A percentile compares a stretch with the other conserved stretches of the same genome.
phyloP scores from a whole-genome alignment of 805 yeast species.

The Zygotorulaspora sp. region DNA sequence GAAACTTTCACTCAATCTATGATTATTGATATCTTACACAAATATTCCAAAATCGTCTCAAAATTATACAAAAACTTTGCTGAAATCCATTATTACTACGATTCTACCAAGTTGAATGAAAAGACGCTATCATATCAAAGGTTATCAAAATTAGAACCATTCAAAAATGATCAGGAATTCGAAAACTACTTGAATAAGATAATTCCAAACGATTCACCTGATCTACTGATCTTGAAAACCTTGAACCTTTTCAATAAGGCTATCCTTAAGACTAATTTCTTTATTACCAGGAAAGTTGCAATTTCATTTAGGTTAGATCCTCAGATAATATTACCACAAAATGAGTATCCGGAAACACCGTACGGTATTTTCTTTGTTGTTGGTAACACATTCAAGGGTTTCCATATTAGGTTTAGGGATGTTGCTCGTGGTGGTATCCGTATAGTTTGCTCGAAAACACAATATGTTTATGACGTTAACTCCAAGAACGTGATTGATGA shows the following conservation, averaged over 20 bases:
- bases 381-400: constrained; percentile 95
- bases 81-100: constrained; percentile 75
- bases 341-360: constrained; percentile 90
- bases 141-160: constrained; percentile 69
- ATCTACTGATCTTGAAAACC: constrained; percentile 73
- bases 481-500: constrained; percentile 90
- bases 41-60: constrained; percentile 66
- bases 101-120: constrained; percentile 43
- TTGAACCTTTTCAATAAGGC: constrained; percentile 80
- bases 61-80: constrained; percentile 89
- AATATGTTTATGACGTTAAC: constrained; percentile 80
- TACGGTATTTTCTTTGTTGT: constrained; percentile 93
- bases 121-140: constrained; percentile 85
- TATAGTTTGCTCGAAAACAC: constrained; percentile 80
- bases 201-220: constrained; percentile 73
- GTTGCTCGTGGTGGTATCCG: constrained; percentile 98
- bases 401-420: constrained; percentile 94
- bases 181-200: constrained; percentile 59
- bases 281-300: constrained; percentile 90
- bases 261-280: constrained; percentile 89
- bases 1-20: constrained; percentile 88
- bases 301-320: constrained; percentile 89
- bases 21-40: constrained; percentile 69
- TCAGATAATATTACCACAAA: constrained; percentile 63
- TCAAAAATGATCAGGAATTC: constrained; percentile 70